Evolutionary conservation across 2,329 filamentous ascomycete species (phyloP), one percentile per base, ranked within the genome.

Genomic region (Epichloe aotearoae): DNA sequence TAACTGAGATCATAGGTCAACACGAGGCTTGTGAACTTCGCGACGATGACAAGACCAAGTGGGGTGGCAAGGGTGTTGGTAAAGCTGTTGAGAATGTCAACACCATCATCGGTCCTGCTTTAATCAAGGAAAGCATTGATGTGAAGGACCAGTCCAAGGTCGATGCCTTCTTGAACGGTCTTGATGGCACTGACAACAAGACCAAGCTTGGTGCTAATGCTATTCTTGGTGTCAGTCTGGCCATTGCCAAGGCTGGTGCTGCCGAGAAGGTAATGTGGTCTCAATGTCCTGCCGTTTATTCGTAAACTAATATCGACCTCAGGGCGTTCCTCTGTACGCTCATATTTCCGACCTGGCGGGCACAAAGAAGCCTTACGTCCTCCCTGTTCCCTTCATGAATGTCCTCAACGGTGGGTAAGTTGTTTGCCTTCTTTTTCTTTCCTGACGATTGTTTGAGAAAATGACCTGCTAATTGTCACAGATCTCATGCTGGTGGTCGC

Each of bases 401-500:
- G 88, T 94, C 67, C 79, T 94, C 60, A 94, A 94, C 72, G 88
- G 88, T 62, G 76, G 73, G 72, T 75, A 62, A 66, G 71, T 58
- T 39, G 33, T 23, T 41, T 36, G 15, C 10, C 4, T 20, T 6
- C 12, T 34, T 40, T n/a, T 40, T n/a, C 6, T 14, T 6, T 15
- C 4, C 5, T n/a, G 40, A 4, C 41, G n/a, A 11, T 15, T 48
- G 34, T 23, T 44, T 30, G n/a, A 50, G 41, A 30, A 19, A 7
- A 20, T 39, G 20, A 5, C 44, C 37, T 14, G 26, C n/a, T 44
- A 34, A 47, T 8, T 43, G 14, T 47, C 11, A 23, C 5, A 75
- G 93, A 61, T 97, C 91, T 65, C 93, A 98, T 78, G 93, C 93
- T 60, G 93, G 93, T 80, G 93, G 93, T 66, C 88, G 90, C 69